Conservation (phyloP, 2,329 filamentous ascomycete genomes). For the Tolypocladium cylindrosporum region DNA sequence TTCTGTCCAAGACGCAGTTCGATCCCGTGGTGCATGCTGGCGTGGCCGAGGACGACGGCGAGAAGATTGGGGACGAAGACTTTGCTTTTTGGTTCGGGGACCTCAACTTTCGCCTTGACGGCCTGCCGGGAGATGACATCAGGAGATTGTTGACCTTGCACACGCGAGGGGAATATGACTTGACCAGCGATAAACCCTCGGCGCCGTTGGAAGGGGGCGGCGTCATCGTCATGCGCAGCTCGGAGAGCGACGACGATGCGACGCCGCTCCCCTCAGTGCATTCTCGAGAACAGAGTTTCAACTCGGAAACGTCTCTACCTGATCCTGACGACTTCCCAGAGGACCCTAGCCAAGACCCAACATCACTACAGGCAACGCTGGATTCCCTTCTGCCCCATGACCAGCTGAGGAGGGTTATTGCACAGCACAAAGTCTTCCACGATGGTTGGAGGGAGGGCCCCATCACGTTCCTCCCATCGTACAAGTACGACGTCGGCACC, state of each 20-base stretch:
- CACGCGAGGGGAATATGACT: slow-evolving; percentile 65
- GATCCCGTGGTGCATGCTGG: slow-evolving; percentile 59
- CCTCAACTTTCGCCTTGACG: slow-evolving; percentile 86
- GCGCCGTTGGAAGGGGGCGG: slow-evolving; percentile 33
- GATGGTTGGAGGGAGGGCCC: slow-evolving; percentile 87
- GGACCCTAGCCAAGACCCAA: slow-evolving; percentile 66
- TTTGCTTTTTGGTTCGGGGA: slow-evolving; percentile 96
- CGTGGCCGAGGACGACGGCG: slow-evolving; percentile 53
- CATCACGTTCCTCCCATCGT: slow-evolving; percentile 84
- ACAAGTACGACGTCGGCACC: slow-evolving; percentile 96
- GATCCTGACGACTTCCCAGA: slow-evolving; percentile 57
- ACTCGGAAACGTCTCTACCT: slow-evolving; percentile 35
- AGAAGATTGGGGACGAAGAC: slow-evolving; percentile 78
- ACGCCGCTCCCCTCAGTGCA: slow-evolving; percentile 22
- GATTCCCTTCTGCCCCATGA: slow-evolving; percentile 83
- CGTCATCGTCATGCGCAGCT: slow-evolving; percentile 35
- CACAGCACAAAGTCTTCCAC: slow-evolving; percentile 68
- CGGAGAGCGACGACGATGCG: slow-evolving; percentile 37
- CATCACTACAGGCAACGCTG: slow-evolving; percentile 80
- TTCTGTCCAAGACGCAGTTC: slow-evolving; percentile 67
- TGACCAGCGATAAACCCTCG: slow-evolving; percentile 30
- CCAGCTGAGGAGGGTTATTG: slow-evolving; percentile 68
- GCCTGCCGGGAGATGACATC: slow-evolving; percentile 83
- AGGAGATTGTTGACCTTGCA: slow-evolving; percentile 75
- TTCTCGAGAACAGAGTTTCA: slow-evolving; percentile 24